A percentile compares a stretch with the other conserved stretches of the same genome.
Evolutionary conservation across 345 rosid species (phyloP).

Genomic region (Aegle marmelos): DNA sequence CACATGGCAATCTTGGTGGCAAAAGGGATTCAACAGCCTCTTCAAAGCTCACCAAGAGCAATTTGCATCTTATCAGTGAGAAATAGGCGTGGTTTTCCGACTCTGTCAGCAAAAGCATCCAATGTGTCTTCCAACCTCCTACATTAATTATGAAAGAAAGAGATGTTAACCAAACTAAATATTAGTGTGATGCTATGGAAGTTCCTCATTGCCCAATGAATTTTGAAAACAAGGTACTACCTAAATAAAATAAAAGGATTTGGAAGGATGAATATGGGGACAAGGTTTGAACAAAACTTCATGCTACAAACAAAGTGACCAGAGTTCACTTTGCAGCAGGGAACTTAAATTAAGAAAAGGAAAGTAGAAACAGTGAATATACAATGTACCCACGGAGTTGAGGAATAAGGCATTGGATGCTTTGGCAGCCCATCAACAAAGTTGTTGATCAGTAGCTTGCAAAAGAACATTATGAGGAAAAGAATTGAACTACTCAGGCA

Average conservation of each 20-base stretch:
- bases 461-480: neutral
- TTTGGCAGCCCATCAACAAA: neutral
- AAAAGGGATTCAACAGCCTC: conserved; percentile 1
- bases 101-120: conserved; percentile 93
- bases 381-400: neutral
- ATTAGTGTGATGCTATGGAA: neutral
- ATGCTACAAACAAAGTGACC: neutral
- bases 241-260: neutral
- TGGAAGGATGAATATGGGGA: neutral
- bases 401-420: neutral
- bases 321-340: neutral
- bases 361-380: neutral
- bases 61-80: conserved; percentile 89
- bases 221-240: neutral
- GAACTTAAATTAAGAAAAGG: neutral
- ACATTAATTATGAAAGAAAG: conserved; percentile 16
- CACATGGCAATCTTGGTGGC: neutral
- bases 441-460: neutral
- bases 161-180: conserved; percentile 6
- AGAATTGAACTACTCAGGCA: neutral
- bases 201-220: neutral
- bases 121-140: conserved; percentile 85
- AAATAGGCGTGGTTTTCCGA: conserved; percentile 80
- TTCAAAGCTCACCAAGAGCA: conserved; percentile 64
- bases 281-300: neutral